These are phyloP conservation scores for Pilaira anomala DNA, from an alignment of 192 early-diverging fungal genomes.

Conservation along the genomic window DNA sequence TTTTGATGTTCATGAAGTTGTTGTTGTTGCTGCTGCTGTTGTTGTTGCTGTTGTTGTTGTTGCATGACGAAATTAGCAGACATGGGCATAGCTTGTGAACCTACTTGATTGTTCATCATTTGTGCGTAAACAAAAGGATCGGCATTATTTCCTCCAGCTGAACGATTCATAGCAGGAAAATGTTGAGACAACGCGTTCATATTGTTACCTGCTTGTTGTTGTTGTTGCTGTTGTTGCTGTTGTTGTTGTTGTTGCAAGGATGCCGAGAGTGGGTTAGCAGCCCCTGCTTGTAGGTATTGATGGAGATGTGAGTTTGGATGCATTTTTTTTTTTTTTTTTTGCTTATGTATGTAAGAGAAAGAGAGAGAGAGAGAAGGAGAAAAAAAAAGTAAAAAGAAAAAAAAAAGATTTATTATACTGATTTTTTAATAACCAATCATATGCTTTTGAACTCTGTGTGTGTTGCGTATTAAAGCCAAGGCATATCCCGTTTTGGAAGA, in stretches of 20 bases:
- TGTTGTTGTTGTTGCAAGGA: slow-evolving; percentile 27
- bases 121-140: slow-evolving; percentile 20
- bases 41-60: slow-evolving; percentile 35
- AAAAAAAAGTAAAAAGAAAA: neutral
- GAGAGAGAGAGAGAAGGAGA: neutral
- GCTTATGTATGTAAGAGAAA: neutral
- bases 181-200: slow-evolving; percentile 30
- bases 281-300: slow-evolving; percentile 39
- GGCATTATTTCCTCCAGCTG: neutral
- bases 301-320: slow-evolving; percentile 44
- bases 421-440: too few relatives aligned
- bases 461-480: too few relatives aligned
- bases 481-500: too few relatives aligned
- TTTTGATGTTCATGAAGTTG: slow-evolving; percentile 47
- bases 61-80: slow-evolving; percentile 9
- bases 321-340: slow-evolving; percentile 3
- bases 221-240: slow-evolving; percentile 20
- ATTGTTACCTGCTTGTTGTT: neutral
- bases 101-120: slow-evolving; percentile 27
- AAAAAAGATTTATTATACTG: neutral
- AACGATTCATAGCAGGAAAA: slow-evolving; percentile 22
- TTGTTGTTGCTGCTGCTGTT: slow-evolving; percentile 28
- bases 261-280: slow-evolving; percentile 21
- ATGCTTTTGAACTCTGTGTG: too few relatives aligned
- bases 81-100: slow-evolving; percentile 8